Base-by-base conservation (phyloP, 2,329 filamentous ascomycete species). In the Venturiaceae sp. region DNA sequence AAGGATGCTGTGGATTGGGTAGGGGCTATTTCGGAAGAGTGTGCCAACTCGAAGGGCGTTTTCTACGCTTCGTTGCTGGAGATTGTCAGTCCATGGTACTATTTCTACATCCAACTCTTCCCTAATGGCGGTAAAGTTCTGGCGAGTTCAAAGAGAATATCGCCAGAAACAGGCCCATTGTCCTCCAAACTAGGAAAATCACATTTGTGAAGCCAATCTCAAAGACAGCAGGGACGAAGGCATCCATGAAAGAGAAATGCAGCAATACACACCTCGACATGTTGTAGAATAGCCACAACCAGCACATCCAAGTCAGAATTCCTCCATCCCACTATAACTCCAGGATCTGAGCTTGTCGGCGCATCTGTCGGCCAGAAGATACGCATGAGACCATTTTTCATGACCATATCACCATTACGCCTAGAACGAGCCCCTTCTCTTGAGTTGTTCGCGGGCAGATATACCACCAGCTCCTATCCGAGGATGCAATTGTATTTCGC, bases 301-400 rank as follows among this genome's bases (percentile, higher is more conserved):
- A 97, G 88, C 52, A 97, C 79, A 73, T 99, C 94, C 56, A 91
- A 78, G 53, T 87, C 86, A 37, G 92, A 96, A 72, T 99, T 99
- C 67, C 88, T 85, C 90, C 92, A 99, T 68, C 94, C 94, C 52
- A 99, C 88, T 63, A 99, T 84, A 61, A 96, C 88, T 47, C 92
- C 94, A 44, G 90, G 83, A 72, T 80, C 81, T 58, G 83, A 80
- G 68, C 90, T 84, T 75, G 80, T 82, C 57, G 83, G 82, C 68
- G 92, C 83, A 76, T 95, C 92, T 68, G 88, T 88, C 67, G 94
- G 95, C 94, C 94, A 99, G 78, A 99, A 97, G 77, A 99, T 86
- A 79, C 94, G 90, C 86, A 97, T 90, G 78, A 97, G 80, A 69
- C 89, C 92, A 89, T 94, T 81, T 67, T 76, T 77, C 74, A 78